Percentiles rank a stretch among this genome's conserved stretches.
Evolutionary conservation across 495 filamentous ascomycete species (phyloP).

Genomic region (Aspergillus bertholletiae): DNA sequence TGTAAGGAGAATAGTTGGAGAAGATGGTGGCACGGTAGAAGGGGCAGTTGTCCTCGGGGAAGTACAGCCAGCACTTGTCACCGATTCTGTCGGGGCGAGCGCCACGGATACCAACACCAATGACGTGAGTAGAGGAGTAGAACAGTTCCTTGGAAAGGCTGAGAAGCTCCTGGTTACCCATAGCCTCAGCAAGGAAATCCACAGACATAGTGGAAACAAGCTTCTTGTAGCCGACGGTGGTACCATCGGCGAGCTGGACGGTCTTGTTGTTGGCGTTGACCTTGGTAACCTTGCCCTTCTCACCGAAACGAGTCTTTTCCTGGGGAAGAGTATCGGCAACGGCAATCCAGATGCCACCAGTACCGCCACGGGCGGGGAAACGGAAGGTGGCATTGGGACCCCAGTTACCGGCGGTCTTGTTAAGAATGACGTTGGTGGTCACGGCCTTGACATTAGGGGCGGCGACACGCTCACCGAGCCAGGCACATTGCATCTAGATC

Average conservation of each 20-base stretch:
- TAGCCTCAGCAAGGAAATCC: slow-evolving; percentile 80
- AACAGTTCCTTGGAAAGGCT: slow-evolving; percentile 85
- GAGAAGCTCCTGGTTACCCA: slow-evolving; percentile 81
- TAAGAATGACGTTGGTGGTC: slow-evolving; percentile 89
- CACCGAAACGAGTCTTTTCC: slow-evolving; percentile 86
- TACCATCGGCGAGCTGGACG: slow-evolving; percentile 80
- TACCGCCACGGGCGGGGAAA: slow-evolving; percentile 93
- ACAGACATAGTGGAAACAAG: slow-evolving; percentile 96
- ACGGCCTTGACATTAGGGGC: slow-evolving; percentile 95
- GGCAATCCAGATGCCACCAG: slow-evolving; percentile 98
- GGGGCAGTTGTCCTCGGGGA: slow-evolving; percentile 97
- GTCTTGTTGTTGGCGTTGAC: slow-evolving; percentile 81
- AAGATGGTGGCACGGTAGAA: slow-evolving; percentile 99
- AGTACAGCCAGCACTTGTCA: slow-evolving; percentile 99
- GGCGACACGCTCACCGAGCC: slow-evolving; percentile 98
- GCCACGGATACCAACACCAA: slow-evolving; percentile 93
- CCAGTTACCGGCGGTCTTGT: slow-evolving; percentile 97
- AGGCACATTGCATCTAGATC: slow-evolving; percentile 94
- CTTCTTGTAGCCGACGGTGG: slow-evolving; percentile 86
- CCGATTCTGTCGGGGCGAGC: slow-evolving; percentile 92
- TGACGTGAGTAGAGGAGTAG: slow-evolving; percentile 96
- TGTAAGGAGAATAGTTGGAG: slow-evolving; percentile 99
- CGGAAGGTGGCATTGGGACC: slow-evolving; percentile 98
- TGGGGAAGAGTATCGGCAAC: slow-evolving; percentile 91
- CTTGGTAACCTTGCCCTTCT: slow-evolving; percentile 76